Evolutionary conservation across 148 eudicot species (phyloP), one percentile per base, ranked within the genome.

Genomic region (Fagopyrum esculentum): DNA sequence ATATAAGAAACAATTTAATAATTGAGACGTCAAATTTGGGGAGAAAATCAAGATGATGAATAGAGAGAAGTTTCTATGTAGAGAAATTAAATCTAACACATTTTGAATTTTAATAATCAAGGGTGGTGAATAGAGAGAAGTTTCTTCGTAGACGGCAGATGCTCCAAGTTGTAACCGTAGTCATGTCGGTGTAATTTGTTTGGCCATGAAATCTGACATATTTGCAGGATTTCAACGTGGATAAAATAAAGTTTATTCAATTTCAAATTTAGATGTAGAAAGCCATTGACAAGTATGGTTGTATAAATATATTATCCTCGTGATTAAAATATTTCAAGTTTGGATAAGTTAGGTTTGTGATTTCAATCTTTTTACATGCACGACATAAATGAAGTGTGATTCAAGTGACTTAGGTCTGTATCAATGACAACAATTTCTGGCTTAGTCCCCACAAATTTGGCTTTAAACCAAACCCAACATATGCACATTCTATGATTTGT

Each of bases 391-490:
- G 60, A 55, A 55, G 5, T 55, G 60, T 22, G 4, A 16, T 16
- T 11, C 16, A 51, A 54, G 59, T 35, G 40, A 35, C 40, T 35
- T 35, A 35, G 40, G 40, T 35, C 40, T 35, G 40, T 4, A 54
- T 54, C 17, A 54, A 54, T 54, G 59, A n/a, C 59, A n/a, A 13
- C 59, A 54, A 54, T 13, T 54, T 54, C 9, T 13, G 59, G 9
- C 54, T 50, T 10, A 50, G 54, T 13, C 59, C 17, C 59, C 17
- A 54, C 59, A 54, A 54, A 54, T 13, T 54, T 54, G 59, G 59
- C 59, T 13, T 54, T 54, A n/a, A 61, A 61, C 44, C 68, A 61
- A 26, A 61, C 68, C 13, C 63, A 61, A 61, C 68, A 10, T 61
- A 35, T 35, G 40, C 40, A 35, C 40, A 35, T 35, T 35, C 40